These are phyloP conservation scores for Capsella bursapastoris DNA, from an alignment of 345 rosid genomes.

Conservation along the genomic window DNA sequence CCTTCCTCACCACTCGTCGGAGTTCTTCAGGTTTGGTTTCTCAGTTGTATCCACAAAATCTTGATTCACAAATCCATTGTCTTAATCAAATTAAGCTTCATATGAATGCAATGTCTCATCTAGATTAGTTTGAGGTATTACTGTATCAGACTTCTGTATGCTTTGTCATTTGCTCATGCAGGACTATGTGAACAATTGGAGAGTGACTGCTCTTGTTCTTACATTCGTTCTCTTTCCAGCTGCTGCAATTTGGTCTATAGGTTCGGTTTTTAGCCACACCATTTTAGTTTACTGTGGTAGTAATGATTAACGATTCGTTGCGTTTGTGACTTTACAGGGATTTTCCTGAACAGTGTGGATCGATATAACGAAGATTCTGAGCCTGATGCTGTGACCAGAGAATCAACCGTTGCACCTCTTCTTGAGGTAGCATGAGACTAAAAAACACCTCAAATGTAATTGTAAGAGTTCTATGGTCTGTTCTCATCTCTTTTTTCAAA, in stretches of 20 bases:
- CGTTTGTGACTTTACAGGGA: constrained; percentile 53
- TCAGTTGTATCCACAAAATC: constrained; percentile 1
- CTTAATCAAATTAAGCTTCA: constrained; percentile 10
- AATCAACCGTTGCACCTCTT: constrained; percentile 58
- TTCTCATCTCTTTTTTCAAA: not conserved
- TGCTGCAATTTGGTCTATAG: constrained; percentile 83
- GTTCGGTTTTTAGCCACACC: constrained; percentile 42
- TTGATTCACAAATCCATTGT: constrained; percentile 14
- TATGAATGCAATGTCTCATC: not conserved
- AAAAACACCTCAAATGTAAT: constrained; percentile 5
- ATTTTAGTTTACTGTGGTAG: not conserved
- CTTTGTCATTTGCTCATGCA: constrained; percentile 42
- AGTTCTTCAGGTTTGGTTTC: constrained; percentile 72
- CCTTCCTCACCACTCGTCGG: constrained; percentile 99
- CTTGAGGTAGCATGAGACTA: constrained; percentile 48
- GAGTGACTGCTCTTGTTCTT: constrained; percentile 79
- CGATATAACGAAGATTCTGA: constrained; percentile 67
- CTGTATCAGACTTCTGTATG: not conserved
- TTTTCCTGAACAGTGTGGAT: constrained; percentile 72
- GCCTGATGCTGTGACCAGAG: constrained; percentile 40
- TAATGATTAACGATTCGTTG: constrained; percentile 6
- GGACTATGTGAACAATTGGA: constrained; percentile 86
- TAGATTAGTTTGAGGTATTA: constrained; percentile 1
- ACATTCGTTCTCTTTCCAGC: constrained; percentile 79
- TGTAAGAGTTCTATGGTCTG: constrained; percentile 9